A percentile compares a stretch with the other conserved stretches of the same genome.
Evolutionary conservation across 1,284 basidiomycete genomes (phyloP).

Genomic region (Pascua sp.): DNA sequence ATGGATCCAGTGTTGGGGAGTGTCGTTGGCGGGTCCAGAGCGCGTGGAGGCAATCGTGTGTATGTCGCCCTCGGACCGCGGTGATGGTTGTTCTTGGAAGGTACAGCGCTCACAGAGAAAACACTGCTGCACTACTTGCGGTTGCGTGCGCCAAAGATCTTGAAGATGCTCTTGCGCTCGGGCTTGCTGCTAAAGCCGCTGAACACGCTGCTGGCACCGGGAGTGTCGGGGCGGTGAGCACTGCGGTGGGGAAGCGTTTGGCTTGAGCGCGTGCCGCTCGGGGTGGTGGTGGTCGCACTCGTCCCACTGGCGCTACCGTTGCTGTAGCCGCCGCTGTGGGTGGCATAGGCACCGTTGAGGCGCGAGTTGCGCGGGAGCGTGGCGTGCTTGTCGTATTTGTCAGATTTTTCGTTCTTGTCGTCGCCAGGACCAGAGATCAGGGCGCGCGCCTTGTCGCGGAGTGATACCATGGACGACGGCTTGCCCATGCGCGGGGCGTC

Average conservation of each 20-base stretch:
- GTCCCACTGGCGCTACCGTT: no score
- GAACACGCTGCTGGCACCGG: not conserved
- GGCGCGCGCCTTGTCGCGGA: constrained; percentile 35
- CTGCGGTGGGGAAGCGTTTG: not conserved
- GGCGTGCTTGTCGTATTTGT: constrained; percentile 9
- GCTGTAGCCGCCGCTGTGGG: no score
- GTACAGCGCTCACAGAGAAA: no score
- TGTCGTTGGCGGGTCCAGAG: no score
- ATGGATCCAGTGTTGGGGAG: no score
- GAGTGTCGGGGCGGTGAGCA: not conserved
- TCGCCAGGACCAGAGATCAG: constrained; percentile 15
- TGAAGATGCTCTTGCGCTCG: constrained; percentile 5
- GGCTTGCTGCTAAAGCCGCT: not conserved
- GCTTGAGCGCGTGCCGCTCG: no score
- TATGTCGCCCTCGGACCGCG: no score
- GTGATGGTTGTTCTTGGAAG: no score
- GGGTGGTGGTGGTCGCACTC: no score
- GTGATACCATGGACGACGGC: constrained; percentile 32
- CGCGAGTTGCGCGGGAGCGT: not conserved
- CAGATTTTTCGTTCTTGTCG: constrained; percentile 10
- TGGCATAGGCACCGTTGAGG: not conserved
- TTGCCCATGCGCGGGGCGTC: constrained; percentile 23
- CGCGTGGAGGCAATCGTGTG: no score
- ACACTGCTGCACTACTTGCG: no score
- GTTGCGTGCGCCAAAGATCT: constrained; percentile 1